Conservation (phyloP, 306 rosid species). For the Pyrus bretschneideri region DNA sequence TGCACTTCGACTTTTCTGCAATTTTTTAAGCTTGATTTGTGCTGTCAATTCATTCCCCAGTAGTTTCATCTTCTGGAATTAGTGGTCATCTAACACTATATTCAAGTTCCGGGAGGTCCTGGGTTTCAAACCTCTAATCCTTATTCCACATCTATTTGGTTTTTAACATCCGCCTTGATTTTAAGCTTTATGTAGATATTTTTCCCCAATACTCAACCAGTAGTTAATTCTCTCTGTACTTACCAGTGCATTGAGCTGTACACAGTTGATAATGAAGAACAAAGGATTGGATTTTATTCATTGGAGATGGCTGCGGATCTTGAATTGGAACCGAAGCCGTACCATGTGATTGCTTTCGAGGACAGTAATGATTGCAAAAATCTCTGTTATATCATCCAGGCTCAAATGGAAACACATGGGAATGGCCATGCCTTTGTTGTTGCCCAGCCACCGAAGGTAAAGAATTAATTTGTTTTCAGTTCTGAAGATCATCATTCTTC, state of each 20-base stretch:
- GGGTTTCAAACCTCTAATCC: not conserved
- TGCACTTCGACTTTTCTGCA: slow-evolving; percentile 6
- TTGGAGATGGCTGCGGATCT: slow-evolving; percentile 94
- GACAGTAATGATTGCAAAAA: slow-evolving; percentile 78
- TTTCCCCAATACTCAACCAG: slow-evolving; percentile 5
- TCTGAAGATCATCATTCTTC: not conserved
- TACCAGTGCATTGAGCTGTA: slow-evolving; percentile 90
- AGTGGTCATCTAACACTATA: not conserved
- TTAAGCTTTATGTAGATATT: not conserved
- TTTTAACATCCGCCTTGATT: not conserved
- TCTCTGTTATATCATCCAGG: slow-evolving; percentile 77
- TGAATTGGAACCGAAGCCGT: slow-evolving; percentile 90
- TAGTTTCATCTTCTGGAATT: not conserved
- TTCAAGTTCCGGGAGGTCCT: slow-evolving; percentile 1
- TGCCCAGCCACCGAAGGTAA: slow-evolving; percentile 88
- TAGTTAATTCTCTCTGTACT: slow-evolving; percentile 16
- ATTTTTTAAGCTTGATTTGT: not conserved
- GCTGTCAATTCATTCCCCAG: slow-evolving; percentile 3
- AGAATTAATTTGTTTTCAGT: not conserved
- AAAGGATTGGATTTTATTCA: slow-evolving; percentile 79
- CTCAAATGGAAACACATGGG: slow-evolving; percentile 84
- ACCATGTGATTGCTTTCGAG: slow-evolving; percentile 85
- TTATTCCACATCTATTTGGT: not conserved
- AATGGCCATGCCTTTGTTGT: slow-evolving; percentile 75
- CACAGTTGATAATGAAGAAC: slow-evolving; percentile 54